Evolutionary conservation across 768 basidiomycete genomes (phyloP), one percentile per base, ranked within the genome.

Genomic region (Phlebiopsis gigantea): DNA sequence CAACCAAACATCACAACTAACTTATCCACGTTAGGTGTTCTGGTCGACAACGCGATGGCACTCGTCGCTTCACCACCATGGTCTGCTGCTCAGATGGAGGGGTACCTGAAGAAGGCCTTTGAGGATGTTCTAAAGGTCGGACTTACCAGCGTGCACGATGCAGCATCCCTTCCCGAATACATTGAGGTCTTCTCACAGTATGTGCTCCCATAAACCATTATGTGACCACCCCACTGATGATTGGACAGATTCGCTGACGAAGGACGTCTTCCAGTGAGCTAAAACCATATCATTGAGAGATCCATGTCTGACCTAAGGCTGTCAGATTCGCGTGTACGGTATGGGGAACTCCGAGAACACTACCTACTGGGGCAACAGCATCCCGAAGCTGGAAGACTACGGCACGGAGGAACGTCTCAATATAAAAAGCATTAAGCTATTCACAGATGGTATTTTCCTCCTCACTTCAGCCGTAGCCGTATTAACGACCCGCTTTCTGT

Each of bases 121-220:
- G 69, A 72, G 25, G 84, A 91, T 62, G 92, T 87, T 0, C 73
- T 93, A n/a, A 75, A 79, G 2, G 80, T 82, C 55, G 96, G 96
- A 1, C 69, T 98, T 55, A 95, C 93, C 0, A 85, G 81, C 10
- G 83, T 98, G 19, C 94, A 97, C 56, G 94, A 98, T 65, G 95
- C 95, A 0, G 76, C 61, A 68, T 43, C 77, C 80, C 0, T 66
- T 66, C 21, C 78, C 77, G 69, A 72, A 0, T 72, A 75, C 24
- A 80, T 93, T 15, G 69, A 75, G 1, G 89, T 93, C 63, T 89
- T 82, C 71, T 77, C 77, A 62, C 75, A 74, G 90, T 88, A 64
- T 34, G 81, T n/a, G 2, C 26, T 17, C 28, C 9, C 8, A 22
- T 15, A 6, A n/a, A 22, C 46, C 22, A 21, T 25, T 26, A 22